These are phyloP conservation scores for Leccinum subtestaceum DNA, from an alignment of 768 basidiomycete species.

Conservation along the genomic window DNA sequence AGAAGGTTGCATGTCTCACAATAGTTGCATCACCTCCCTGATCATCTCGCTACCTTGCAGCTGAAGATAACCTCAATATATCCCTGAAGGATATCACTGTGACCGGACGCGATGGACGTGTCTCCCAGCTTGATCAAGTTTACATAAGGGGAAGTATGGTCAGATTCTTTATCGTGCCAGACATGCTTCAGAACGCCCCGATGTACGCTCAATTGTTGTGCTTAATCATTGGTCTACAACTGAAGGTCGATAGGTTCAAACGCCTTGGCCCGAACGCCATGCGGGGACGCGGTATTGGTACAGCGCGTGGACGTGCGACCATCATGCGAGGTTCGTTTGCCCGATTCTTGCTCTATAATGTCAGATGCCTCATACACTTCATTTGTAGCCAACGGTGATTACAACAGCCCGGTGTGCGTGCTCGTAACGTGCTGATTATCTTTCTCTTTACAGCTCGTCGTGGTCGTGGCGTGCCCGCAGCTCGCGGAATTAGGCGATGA, in stretches of 20 bases:
- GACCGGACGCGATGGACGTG: constrained; percentile 95
- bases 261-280: constrained; percentile 97
- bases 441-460: constrained; percentile 62
- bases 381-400: constrained; percentile 71
- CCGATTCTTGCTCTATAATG: constrained; percentile 5
- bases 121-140: constrained; percentile 97
- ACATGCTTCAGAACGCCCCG: constrained; percentile 98
- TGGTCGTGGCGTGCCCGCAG: constrained; percentile 76
- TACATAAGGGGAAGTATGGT: constrained; percentile 99
- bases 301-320: constrained; percentile 96
- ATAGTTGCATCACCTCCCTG: constrained; percentile 15
- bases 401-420: background rate
- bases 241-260: constrained; percentile 77
- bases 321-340: constrained; percentile 87
- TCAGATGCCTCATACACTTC: constrained; percentile 16
- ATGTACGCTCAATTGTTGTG: constrained; percentile 61
- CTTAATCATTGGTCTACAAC: constrained; percentile 3
- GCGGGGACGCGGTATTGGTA: constrained; percentile 98
- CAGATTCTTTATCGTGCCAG: constrained; percentile 98
- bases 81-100: constrained; percentile 96
- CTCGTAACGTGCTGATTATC: constrained; percentile 13
- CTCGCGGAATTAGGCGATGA: constrained; percentile 82
- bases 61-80: constrained; percentile 98
- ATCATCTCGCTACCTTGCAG: constrained; percentile 42
- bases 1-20: constrained; percentile 57